These are phyloP conservation scores for Nannochloropsis gaditana DNA, from an alignment of 108 stramenopile genomes.

Conservation along the genomic window DNA sequence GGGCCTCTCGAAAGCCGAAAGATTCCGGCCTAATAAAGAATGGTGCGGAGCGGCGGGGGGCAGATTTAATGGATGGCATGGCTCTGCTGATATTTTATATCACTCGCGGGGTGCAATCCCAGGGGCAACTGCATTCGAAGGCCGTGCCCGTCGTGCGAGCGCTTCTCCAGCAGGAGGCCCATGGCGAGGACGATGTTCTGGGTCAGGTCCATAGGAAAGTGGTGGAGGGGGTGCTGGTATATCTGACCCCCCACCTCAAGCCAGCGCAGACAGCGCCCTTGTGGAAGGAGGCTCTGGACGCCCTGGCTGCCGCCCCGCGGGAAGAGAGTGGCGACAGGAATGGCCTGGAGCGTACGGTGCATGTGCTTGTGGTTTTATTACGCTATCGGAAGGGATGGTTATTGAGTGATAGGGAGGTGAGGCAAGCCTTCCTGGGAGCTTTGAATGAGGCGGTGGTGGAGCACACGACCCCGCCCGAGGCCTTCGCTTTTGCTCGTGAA, in stretches of 20 bases:
- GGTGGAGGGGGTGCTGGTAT: not conserved
- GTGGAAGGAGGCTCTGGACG: not conserved
- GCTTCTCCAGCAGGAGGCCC: not conserved
- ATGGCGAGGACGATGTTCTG: not conserved
- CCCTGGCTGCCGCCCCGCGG: not conserved
- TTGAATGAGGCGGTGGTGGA: not conserved
- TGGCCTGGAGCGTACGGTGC: not conserved
- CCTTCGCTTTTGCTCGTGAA: not conserved
- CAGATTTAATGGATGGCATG: not conserved
- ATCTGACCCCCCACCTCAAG: not conserved
- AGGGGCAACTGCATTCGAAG: constrained; percentile 19
- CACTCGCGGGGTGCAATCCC: not conserved
- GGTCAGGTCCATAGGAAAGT: not conserved
- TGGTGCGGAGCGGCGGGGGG: not conserved
- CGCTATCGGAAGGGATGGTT: constrained; percentile 9
- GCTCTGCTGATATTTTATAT: not conserved
- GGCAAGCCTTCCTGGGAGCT: not conserved
- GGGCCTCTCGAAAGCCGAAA: no score
- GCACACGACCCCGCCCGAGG: not conserved
- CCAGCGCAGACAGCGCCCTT: not conserved
- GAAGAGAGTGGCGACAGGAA: not conserved
- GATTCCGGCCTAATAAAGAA: not conserved
- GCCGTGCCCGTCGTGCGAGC: not conserved
- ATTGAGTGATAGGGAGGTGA: not conserved
- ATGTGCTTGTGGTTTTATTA: not conserved